A percentile compares a stretch with the other conserved stretches of the same genome.
phyloP scores from a whole-genome alignment of 2,329 filamentous ascomycete species.

The Penicillium crustosum region DNA sequence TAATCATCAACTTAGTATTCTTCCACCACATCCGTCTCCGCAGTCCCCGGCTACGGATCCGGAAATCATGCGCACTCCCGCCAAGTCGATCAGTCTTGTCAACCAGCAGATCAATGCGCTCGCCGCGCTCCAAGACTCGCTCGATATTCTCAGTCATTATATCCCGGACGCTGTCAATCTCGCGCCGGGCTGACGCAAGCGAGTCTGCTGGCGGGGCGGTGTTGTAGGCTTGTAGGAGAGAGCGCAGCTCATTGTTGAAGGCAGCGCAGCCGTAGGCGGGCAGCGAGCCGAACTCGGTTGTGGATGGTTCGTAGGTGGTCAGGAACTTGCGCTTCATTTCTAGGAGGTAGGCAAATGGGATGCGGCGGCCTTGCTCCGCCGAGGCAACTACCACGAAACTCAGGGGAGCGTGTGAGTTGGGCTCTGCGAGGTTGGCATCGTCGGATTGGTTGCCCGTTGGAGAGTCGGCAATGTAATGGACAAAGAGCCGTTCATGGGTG shows the following conservation, averaged over 20 bases:
- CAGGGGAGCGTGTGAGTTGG: constrained; percentile 70
- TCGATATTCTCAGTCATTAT: constrained; percentile 98
- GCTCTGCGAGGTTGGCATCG: constrained; percentile 38
- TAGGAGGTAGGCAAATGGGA: constrained; percentile 88
- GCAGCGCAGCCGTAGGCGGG: constrained; percentile 86
- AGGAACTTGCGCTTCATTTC: constrained; percentile 90
- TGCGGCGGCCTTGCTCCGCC: constrained; percentile 75
- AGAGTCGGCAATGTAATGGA: constrained; percentile 91
- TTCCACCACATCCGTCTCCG: constrained; percentile 99
- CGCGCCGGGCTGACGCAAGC: constrained; percentile 75
- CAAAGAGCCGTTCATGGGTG: constrained; percentile 85
- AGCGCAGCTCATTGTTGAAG: constrained; percentile 78
- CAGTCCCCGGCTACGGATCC: constrained; percentile 79
- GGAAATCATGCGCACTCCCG: constrained; percentile 84
- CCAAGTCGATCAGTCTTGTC: constrained; percentile 95
- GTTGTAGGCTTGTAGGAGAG: constrained; percentile 80
- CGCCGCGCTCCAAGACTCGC: constrained; percentile 80
- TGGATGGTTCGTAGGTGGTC: constrained; percentile 62
- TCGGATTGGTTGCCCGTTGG: constrained; percentile 59
- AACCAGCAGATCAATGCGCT: constrained; percentile 88
- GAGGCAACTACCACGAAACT: constrained; percentile 91
- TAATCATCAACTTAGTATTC: constrained; percentile 90
- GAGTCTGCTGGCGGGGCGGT: constrained; percentile 77
- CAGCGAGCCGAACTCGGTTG: constrained; percentile 71
- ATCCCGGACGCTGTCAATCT: constrained; percentile 88